A percentile compares a stretch with the other conserved stretches of the same genome.
These are phyloP conservation scores for Helichrysum umbraculigerum DNA, from an alignment of 129 eudicot genomes.

Conservation along the genomic window DNA sequence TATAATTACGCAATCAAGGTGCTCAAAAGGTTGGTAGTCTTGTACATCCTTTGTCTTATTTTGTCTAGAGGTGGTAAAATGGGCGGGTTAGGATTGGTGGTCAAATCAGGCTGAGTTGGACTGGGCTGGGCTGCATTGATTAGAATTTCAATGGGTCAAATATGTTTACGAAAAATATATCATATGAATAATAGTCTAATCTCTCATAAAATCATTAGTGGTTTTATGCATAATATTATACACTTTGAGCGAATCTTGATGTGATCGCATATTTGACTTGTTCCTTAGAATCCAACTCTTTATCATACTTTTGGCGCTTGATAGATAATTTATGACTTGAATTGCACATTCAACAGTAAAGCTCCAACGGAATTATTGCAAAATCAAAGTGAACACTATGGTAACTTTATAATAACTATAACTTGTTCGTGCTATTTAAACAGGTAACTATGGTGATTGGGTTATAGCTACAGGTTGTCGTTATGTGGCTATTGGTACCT, in stretches of 20 bases:
- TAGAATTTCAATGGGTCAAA: neutral
- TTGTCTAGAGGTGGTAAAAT: conserved; percentile 3
- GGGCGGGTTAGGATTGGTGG: neutral
- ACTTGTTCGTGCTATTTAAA: conserved; percentile 6
- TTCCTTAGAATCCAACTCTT: neutral
- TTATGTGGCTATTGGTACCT: neutral
- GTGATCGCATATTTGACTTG: neutral
- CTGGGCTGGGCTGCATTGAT: neutral
- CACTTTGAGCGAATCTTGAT: neutral
- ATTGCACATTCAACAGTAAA: neutral
- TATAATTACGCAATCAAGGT: conserved; percentile 1
- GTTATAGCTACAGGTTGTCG: neutral
- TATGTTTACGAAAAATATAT: neutral
- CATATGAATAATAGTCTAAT: neutral
- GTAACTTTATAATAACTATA: neutral
- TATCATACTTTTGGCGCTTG: neutral
- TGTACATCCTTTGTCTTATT: conserved; percentile 1
- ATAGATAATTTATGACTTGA: neutral
- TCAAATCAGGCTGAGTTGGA: neutral
- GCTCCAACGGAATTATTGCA: neutral
- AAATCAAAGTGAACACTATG: neutral
- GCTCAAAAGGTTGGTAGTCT: conserved; percentile 34
- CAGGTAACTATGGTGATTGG: conserved; percentile 5
- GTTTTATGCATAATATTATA: neutral
- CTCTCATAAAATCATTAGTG: neutral